Conservation (phyloP, 306 rosid species). For the Argentina anserina region DNA sequence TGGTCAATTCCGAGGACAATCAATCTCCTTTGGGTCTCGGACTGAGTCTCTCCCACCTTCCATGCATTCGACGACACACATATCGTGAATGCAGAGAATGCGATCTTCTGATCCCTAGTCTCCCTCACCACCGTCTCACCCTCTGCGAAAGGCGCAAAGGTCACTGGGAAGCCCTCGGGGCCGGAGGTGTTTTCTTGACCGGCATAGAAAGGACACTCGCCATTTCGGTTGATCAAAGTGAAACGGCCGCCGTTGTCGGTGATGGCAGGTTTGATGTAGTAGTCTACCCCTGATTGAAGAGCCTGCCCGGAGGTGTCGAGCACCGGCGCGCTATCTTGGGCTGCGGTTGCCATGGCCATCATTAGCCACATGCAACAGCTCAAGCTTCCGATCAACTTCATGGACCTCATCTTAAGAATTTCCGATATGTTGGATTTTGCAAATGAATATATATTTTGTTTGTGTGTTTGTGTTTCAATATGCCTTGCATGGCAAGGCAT, state of each 20-base stretch:
- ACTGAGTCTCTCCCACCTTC: constrained; percentile 29
- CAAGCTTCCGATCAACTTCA: constrained; percentile 15
- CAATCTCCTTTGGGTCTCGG: constrained; percentile 34
- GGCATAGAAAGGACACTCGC: constrained; percentile 34
- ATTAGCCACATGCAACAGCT: constrained; percentile 21
- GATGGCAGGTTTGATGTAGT: constrained; percentile 59
- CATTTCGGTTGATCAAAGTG: constrained; percentile 35
- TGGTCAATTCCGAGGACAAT: constrained; percentile 6
- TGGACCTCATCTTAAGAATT: neutral
- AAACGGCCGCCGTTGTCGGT: constrained; percentile 51
- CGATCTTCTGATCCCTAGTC: constrained; percentile 33
- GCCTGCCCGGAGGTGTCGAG: constrained; percentile 47
- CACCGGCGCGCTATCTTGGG: constrained; percentile 33
- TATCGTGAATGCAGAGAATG: constrained; percentile 23
- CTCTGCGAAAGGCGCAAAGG: constrained; percentile 37
- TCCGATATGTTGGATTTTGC: neutral
- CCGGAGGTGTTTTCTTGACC: constrained; percentile 43
- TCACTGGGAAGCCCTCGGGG: constrained; percentile 24
- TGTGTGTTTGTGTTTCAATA: neutral
- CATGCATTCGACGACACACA: constrained; percentile 38
- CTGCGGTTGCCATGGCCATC: constrained; percentile 22
- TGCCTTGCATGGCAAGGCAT: constrained; percentile 31
- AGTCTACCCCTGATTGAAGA: constrained; percentile 32
- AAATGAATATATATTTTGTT: neutral
- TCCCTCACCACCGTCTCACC: constrained; percentile 31